Conservation (phyloP, 176 grass and related monocot genomes). For the Leersia perrieri region DNA sequence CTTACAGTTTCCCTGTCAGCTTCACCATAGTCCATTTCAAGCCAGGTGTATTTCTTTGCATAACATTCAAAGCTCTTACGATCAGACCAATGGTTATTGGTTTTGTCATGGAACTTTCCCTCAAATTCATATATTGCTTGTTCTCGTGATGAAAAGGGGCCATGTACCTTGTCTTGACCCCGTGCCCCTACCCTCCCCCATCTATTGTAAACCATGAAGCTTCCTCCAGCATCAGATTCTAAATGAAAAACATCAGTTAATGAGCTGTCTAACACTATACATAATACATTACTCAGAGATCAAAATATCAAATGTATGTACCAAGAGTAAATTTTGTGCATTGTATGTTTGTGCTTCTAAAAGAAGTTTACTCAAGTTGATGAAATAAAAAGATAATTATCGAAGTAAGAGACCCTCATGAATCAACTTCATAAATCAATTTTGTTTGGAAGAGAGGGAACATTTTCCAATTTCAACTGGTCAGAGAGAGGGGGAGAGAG, state of each 20-base stretch:
- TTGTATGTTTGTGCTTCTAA: background rate
- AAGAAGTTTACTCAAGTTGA: background rate
- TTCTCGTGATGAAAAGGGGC: slow-evolving; percentile 58
- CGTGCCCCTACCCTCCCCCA: slow-evolving; percentile 90
- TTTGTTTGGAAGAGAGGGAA: background rate
- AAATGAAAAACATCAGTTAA: slow-evolving; percentile 31
- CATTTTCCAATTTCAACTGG: background rate
- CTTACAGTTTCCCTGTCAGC: slow-evolving; percentile 61
- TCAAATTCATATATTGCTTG: slow-evolving; percentile 66
- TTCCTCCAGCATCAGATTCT: slow-evolving; percentile 82
- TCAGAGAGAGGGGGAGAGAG: slow-evolving; percentile 1
- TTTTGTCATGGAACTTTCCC: slow-evolving; percentile 74
- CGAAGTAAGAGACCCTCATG: slow-evolving; percentile 12
- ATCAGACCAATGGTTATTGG: slow-evolving; percentile 65
- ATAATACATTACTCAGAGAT: slow-evolving; percentile 8
- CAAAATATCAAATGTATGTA: slow-evolving; percentile 4
- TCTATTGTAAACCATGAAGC: slow-evolving; percentile 89
- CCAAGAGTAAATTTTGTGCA: background rate
- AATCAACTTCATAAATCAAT: slow-evolving; percentile 3
- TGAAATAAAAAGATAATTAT: slow-evolving; percentile 12
- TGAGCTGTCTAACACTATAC: background rate
- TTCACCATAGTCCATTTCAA: slow-evolving; percentile 93
- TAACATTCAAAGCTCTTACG: slow-evolving; percentile 62
- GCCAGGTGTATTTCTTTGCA: slow-evolving; percentile 67
- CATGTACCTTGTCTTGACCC: slow-evolving; percentile 76